These are phyloP conservation scores for Ogataea salicorniae DNA, from an alignment of 805 yeast genomes.

Conservation along the genomic window DNA sequence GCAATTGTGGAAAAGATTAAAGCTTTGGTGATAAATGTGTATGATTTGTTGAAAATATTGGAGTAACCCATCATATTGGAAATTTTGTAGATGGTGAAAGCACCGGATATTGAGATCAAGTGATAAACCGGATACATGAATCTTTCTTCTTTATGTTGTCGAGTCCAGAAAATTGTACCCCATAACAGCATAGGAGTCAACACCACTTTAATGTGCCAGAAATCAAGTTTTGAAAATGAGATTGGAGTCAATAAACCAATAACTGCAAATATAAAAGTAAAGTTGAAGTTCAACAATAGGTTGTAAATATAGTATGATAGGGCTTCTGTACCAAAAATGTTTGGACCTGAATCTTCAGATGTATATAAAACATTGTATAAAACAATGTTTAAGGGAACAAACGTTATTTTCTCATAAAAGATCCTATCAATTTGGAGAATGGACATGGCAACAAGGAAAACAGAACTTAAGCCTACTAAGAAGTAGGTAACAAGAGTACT, in stretches of 20 bases:
- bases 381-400: conserved; percentile 81
- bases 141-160: conserved; percentile 92
- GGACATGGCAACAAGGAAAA: conserved; percentile 14
- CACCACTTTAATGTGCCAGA: conserved; percentile 20
- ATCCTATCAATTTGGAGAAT: conserved; percentile 46
- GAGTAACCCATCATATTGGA: conserved; percentile 11
- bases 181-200: conserved; percentile 57
- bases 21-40: conserved; percentile 6
- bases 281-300: conserved; percentile 69
- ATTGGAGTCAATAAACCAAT: conserved; percentile 33
- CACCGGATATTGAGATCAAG: conserved; percentile 56
- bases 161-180: conserved; percentile 59
- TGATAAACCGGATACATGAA: conserved; percentile 85
- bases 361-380: conserved; percentile 74
- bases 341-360: conserved; percentile 71
- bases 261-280: conserved; percentile 39
- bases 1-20: conserved; percentile 14
- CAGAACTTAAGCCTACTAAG: conserved; percentile 14
- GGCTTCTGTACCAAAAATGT: conserved; percentile 86
- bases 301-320: conserved; percentile 65
- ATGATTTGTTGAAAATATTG: conserved; percentile 9
- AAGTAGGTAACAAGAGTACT: conserved; percentile 9
- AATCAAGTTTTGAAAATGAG: conserved; percentile 9
- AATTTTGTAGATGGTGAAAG: conserved; percentile 35
- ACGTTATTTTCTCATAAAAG: conserved; percentile 53